Conservation (phyloP, 169 alveolate species). For the Babesia sp. region DNA sequence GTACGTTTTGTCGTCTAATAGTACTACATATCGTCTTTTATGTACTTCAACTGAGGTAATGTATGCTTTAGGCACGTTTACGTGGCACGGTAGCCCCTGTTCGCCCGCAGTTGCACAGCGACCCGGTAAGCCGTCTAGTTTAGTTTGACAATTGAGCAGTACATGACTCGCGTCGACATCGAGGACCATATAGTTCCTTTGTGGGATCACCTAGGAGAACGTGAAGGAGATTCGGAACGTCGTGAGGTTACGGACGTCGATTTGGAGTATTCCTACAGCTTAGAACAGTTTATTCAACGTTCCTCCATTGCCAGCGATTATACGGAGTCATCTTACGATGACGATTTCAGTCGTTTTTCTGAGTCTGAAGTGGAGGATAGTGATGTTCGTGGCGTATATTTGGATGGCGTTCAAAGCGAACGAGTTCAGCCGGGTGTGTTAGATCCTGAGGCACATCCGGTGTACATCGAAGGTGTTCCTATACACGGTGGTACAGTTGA, state of each 20-base stretch:
- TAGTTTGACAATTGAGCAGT: slow-evolving; percentile 10
- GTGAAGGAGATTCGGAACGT: slow-evolving; percentile 3
- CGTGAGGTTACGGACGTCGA: slow-evolving; percentile 9
- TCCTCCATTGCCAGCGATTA: slow-evolving; percentile 43
- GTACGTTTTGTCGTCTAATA: not conserved
- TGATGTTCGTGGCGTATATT: slow-evolving; percentile 50
- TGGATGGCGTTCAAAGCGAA: slow-evolving; percentile 24
- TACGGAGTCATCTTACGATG: slow-evolving; percentile 48
- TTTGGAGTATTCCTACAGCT: slow-evolving; percentile 46
- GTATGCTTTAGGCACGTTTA: slow-evolving; percentile 8
- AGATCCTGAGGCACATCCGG: slow-evolving; percentile 45
- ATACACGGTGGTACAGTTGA: slow-evolving; percentile 30
- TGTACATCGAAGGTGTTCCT: slow-evolving; percentile 44
- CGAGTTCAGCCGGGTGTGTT: slow-evolving; percentile 24
- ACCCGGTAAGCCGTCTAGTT: slow-evolving; percentile 23
- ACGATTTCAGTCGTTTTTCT: slow-evolving; percentile 34
- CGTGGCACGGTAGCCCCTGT: slow-evolving; percentile 42
- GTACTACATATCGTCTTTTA: not conserved
- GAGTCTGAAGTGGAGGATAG: slow-evolving; percentile 54
- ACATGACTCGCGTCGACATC: slow-evolving; percentile 50
- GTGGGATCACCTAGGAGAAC: slow-evolving; percentile 37
- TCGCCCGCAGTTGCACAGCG: slow-evolving; percentile 34
- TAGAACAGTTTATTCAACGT: slow-evolving; percentile 32
- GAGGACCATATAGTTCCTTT: slow-evolving; percentile 57
- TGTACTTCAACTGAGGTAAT: not conserved